These are phyloP conservation scores for Scedosporium apiospermum DNA, from an alignment of 2,329 filamentous ascomycete species.

Conservation along the genomic window DNA sequence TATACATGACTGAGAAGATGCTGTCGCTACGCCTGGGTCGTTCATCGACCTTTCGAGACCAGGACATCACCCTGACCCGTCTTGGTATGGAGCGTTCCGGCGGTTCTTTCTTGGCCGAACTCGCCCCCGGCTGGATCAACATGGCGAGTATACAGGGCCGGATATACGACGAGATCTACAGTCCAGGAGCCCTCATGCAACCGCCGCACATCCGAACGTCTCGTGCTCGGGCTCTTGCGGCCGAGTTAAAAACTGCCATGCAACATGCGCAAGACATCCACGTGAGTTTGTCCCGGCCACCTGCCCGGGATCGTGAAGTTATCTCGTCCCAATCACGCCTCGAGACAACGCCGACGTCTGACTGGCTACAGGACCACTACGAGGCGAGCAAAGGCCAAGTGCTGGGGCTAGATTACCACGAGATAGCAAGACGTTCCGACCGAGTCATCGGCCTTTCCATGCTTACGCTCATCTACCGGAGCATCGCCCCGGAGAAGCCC, in stretches of 20 bases:
- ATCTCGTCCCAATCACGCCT: neutral
- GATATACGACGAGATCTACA: slow-evolving; percentile 46
- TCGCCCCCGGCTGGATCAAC: slow-evolving; percentile 38
- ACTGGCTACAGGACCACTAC: slow-evolving; percentile 3
- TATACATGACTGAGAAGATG: slow-evolving; percentile 48
- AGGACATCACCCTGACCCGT: slow-evolving; percentile 38
- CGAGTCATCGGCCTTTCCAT: slow-evolving; percentile 30
- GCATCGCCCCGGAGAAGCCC: slow-evolving; percentile 19
- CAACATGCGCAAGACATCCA: slow-evolving; percentile 15
- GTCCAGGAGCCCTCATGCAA: slow-evolving; percentile 27
- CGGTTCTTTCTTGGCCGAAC: slow-evolving; percentile 16
- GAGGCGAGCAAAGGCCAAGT: neutral
- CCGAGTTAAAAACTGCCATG: slow-evolving; percentile 23
- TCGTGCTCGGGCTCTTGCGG: slow-evolving; percentile 21
- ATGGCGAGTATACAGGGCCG: slow-evolving; percentile 44
- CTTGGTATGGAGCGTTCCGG: slow-evolving; percentile 21
- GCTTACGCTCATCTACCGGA: slow-evolving; percentile 33
- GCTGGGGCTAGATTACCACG: slow-evolving; percentile 8
- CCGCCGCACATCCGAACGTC: slow-evolving; percentile 20
- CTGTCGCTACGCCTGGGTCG: slow-evolving; percentile 45
- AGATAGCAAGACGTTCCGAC: slow-evolving; percentile 19
- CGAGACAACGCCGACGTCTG: neutral
- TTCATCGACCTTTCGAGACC: slow-evolving; percentile 41
- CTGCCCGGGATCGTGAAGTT: slow-evolving; percentile 1
- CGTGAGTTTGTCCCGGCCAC: neutral